Base-by-base conservation (phyloP, 352 stramenopile species). In the Pythium aquatile region DNA sequence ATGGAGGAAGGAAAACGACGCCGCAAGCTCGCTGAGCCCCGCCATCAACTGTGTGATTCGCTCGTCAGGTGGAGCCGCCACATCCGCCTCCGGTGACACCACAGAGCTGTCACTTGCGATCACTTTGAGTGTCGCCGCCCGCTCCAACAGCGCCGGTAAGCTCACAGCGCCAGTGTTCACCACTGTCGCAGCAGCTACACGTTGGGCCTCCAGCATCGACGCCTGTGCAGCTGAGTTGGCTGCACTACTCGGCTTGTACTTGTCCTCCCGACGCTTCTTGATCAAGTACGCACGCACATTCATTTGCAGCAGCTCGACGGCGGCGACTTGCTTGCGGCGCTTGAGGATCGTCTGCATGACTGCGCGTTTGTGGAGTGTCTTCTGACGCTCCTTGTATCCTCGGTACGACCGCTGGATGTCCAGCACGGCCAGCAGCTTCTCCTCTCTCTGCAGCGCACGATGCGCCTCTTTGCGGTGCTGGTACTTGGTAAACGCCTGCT, bases 381-480 rank as follows among this genome's bases (percentile, higher is more conserved):
- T 58, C 69, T 83, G 72, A 2, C 80, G 78, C 9, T 83, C 74
- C 5, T 68, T 64, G 39, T 88, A 92, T 0, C 79, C 81, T 29
- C 81, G 79, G 53, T 83, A 92, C 6, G 75, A 87, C 0, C 79
- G 73, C 59, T 90, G 83, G 44, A 92, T 92, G 30, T 87, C 73
- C 39, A 84, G 59, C 11, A 75, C 83, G 8, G 83, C 83, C 17
- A 73, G 67, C 6, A 79, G 67, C 17, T 88, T 87, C 42, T 85
- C 72, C n/a, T 87, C 61, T 1, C 69, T 68, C 40, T 80, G 52
- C 0, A 75, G 71, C 24, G 77, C 26, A 1, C 78, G 74, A 28
- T 78, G 73, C 53, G 86, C 77, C 47, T 87, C 77, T 44, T 87
- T 80, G 1, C 79, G 76, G 11, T 78, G 53, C 47, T 83, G 64